A percentile compares a stretch with the other conserved stretches of the same genome.
These are phyloP conservation scores for Thielaviopsis musarum DNA, from an alignment of 2,329 filamentous ascomycete species.

Conservation along the genomic window DNA sequence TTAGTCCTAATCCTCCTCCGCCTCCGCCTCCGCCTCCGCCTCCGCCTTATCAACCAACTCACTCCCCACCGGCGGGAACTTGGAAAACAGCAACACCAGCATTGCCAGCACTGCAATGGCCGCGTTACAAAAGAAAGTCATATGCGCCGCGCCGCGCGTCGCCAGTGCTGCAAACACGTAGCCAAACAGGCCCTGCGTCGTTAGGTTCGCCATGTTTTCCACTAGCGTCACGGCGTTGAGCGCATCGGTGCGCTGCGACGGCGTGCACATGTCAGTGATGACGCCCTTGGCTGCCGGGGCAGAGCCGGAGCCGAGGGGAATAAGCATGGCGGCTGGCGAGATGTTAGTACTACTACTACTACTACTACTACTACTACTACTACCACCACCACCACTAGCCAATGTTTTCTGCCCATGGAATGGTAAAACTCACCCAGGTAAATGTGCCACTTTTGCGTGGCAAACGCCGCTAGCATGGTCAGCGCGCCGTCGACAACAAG, in stretches of 20 bases:
- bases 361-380: background rate
- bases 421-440: slow-evolving; percentile 35
- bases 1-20: slow-evolving; percentile 13
- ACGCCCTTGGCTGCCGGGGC: slow-evolving; percentile 55
- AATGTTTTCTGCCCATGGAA: background rate
- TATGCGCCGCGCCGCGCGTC: slow-evolving; percentile 36
- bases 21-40: slow-evolving; percentile 12
- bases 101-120: slow-evolving; percentile 16
- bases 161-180: slow-evolving; percentile 49
- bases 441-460: slow-evolving; percentile 48
- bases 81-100: slow-evolving; percentile 4
- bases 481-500: slow-evolving; percentile 47
- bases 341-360: background rate
- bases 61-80: slow-evolving; percentile 7
- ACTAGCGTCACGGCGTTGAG: slow-evolving; percentile 52
- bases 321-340: slow-evolving; percentile 36
- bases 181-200: slow-evolving; percentile 49
- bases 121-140: slow-evolving; percentile 53
- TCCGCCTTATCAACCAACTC: slow-evolving; percentile 4
- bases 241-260: slow-evolving; percentile 45
- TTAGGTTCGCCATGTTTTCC: slow-evolving; percentile 48
- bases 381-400: background rate
- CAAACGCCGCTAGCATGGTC: slow-evolving; percentile 45
- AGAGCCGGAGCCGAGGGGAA: slow-evolving; percentile 53
- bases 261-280: slow-evolving; percentile 53